Evolutionary conservation across 2,329 filamentous ascomycete species (phyloP).

Genomic region (Dothidotthia symphoricarpi): DNA sequence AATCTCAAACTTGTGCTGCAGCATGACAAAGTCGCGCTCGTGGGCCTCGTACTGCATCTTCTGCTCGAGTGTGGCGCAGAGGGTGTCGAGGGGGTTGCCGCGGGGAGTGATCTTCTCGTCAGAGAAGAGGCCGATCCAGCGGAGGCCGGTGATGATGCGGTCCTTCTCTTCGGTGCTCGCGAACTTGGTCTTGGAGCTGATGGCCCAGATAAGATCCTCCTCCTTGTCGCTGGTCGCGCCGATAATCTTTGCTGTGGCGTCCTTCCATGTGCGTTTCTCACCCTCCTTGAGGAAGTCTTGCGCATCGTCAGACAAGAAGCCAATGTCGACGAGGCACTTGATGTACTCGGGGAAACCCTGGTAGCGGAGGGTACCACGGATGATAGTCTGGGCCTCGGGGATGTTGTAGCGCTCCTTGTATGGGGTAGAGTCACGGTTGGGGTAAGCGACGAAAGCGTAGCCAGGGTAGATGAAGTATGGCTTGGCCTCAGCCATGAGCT

Average conservation of each 20-base stretch:
- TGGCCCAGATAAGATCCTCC: conserved; percentile 68
- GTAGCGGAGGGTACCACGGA: conserved; percentile 83
- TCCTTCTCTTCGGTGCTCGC: conserved; percentile 64
- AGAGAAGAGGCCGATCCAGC: conserved; percentile 70
- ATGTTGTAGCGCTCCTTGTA: conserved; percentile 91
- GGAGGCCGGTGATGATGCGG: conserved; percentile 68
- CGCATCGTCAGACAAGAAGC: conserved; percentile 75
- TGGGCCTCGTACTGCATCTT: conserved; percentile 85
- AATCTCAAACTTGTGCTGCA: conserved; percentile 81
- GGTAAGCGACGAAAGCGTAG: conserved; percentile 87
- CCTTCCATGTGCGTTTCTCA: conserved; percentile 72
- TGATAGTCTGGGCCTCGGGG: conserved; percentile 83
- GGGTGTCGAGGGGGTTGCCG: conserved; percentile 83
- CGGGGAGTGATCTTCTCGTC: conserved; percentile 67
- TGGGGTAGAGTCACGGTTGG: conserved; percentile 83
- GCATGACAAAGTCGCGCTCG: conserved; percentile 79
- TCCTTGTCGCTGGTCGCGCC: conserved; percentile 65
- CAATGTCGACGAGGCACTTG: conserved; percentile 81
- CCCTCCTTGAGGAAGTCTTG: conserved; percentile 60
- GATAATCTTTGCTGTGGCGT: conserved; percentile 76
- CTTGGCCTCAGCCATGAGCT: conserved; percentile 84
- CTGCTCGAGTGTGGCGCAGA: conserved; percentile 82
- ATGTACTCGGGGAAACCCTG: conserved; percentile 89
- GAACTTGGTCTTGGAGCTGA: conserved; percentile 75
- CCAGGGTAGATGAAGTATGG: conserved; percentile 89